A percentile compares a stretch with the other conserved stretches of the same genome.
Evolutionary conservation across 306 rosid genomes (phyloP).

Genomic region (Pyrus bretschneideri): DNA sequence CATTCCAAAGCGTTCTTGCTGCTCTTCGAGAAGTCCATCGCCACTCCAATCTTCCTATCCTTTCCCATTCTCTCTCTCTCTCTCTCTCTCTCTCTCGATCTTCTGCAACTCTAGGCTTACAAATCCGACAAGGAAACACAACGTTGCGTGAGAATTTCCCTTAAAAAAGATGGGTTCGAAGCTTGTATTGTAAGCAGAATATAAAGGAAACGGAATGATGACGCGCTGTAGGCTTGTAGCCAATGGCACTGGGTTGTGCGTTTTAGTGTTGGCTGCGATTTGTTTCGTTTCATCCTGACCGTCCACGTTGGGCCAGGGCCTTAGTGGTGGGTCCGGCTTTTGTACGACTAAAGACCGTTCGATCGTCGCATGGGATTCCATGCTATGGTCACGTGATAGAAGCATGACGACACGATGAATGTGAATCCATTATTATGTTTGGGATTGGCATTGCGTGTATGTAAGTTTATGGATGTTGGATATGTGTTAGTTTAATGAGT

Average conservation of each 20-base stretch:
- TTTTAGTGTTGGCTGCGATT: neutral
- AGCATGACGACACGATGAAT: neutral
- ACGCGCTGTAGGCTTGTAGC: neutral
- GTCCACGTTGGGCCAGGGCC: neutral
- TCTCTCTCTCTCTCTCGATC: neutral
- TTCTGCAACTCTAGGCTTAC: neutral
- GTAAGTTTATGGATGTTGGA: neutral
- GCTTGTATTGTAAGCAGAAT: neutral
- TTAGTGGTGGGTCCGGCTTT: neutral
- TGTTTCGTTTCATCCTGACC: neutral
- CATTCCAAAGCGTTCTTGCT: slow-evolving; percentile 82
- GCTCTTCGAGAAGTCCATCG: slow-evolving; percentile 72
- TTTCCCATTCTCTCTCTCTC: slow-evolving; percentile 44
- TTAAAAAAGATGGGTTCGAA: neutral
- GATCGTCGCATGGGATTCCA: neutral
- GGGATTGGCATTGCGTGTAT: neutral
- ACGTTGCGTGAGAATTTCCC: neutral
- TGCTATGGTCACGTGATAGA: neutral
- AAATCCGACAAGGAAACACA: neutral
- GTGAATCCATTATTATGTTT: neutral
- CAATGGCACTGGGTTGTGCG: neutral
- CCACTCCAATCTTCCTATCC: slow-evolving; percentile 74
- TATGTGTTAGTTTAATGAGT: neutral
- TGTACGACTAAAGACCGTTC: neutral
- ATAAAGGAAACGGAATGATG: neutral